A percentile compares a stretch with the other conserved stretches of the same genome.
Conservation (phyloP, 2,329 filamentous ascomycete genomes). For the Pseudocercospora pini-densiflorae region DNA sequence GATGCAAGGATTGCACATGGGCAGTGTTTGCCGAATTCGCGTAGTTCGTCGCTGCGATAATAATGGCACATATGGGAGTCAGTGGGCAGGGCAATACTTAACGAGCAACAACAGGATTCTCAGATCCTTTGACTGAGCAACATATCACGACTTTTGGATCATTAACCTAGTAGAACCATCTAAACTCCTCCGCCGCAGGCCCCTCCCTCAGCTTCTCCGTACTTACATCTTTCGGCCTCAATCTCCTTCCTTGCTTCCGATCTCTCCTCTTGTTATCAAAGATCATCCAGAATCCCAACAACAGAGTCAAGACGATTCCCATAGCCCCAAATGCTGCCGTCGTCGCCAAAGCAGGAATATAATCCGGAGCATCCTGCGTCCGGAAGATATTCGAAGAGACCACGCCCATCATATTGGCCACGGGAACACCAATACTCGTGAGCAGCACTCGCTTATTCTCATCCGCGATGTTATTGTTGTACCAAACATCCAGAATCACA, state of each 20-base stretch:
- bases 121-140: too few species aligned
- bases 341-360: constrained; percentile 68
- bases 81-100: too few species aligned
- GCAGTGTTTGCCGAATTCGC: too few species aligned
- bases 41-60: too few species aligned
- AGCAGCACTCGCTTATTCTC: constrained; percentile 73
- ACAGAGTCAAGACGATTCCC: constrained; percentile 59
- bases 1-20: too few species aligned
- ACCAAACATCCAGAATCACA: constrained; percentile 71
- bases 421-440: constrained; percentile 72
- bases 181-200: constrained; percentile 48
- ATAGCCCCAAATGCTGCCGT: constrained; percentile 67
- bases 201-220: constrained; percentile 53
- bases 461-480: constrained; percentile 82
- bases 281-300: constrained; percentile 67
- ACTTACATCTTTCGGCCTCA: constrained; percentile 57
- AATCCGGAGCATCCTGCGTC: constrained; percentile 66
- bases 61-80: too few species aligned
- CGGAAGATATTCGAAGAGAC: constrained; percentile 72
- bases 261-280: constrained; percentile 68
- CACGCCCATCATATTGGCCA: constrained; percentile 78
- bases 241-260: constrained; percentile 54
- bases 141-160: too few species aligned
- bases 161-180: constrained; percentile 44
- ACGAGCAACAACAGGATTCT: too few species aligned